These are phyloP conservation scores for Madurella mycetomatis DNA, from an alignment of 2,329 filamentous ascomycete species.

Conservation along the genomic window DNA sequence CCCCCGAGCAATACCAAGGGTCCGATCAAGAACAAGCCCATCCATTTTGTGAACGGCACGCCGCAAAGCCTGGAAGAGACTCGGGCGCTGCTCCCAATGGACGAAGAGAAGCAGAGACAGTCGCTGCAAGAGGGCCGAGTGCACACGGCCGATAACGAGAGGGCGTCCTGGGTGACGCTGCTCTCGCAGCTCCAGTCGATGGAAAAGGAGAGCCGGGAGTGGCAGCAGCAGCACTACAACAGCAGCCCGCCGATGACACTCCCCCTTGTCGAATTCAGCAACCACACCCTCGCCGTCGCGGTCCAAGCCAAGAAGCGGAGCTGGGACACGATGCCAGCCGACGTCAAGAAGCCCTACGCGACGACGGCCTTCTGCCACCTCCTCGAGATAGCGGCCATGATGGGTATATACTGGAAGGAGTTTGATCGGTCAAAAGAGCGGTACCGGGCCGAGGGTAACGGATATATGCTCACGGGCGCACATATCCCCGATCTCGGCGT, in stretches of 20 bases:
- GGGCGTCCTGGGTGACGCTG: conserved; percentile 51
- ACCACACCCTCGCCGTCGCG: conserved; percentile 43
- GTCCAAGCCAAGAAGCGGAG: conserved; percentile 42
- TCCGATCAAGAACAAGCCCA: conserved; percentile 25
- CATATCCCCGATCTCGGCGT: conserved; percentile 47
- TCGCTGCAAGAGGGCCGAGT: conserved; percentile 32
- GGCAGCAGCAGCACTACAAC: conserved; percentile 37
- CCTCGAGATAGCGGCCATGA: conserved; percentile 49
- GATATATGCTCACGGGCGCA: conserved; percentile 46
- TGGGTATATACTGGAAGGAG: conserved; percentile 56
- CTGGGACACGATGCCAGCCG: conserved; percentile 50
- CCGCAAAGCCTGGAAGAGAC: conserved; percentile 34
- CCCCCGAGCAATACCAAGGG: conserved; percentile 38
- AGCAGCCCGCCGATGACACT: conserved; percentile 23
- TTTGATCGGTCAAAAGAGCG: conserved; percentile 49
- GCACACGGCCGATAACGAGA: conserved; percentile 53
- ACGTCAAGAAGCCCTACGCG: conserved; percentile 46
- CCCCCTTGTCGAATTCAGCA: conserved; percentile 15
- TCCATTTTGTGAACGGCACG: conserved; percentile 39
- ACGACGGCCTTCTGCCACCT: conserved; percentile 54
- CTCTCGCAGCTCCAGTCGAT: conserved; percentile 48
- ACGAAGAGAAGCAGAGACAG: conserved; percentile 29
- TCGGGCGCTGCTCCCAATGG: conserved; percentile 27
- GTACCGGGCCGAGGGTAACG: conserved; percentile 53
- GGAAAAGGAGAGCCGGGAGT: conserved; percentile 44